Percentiles rank a stretch among this genome's conserved stretches.
These are phyloP conservation scores for Pythium apleroticum DNA, from an alignment of 352 stramenopile genomes.

Conservation along the genomic window DNA sequence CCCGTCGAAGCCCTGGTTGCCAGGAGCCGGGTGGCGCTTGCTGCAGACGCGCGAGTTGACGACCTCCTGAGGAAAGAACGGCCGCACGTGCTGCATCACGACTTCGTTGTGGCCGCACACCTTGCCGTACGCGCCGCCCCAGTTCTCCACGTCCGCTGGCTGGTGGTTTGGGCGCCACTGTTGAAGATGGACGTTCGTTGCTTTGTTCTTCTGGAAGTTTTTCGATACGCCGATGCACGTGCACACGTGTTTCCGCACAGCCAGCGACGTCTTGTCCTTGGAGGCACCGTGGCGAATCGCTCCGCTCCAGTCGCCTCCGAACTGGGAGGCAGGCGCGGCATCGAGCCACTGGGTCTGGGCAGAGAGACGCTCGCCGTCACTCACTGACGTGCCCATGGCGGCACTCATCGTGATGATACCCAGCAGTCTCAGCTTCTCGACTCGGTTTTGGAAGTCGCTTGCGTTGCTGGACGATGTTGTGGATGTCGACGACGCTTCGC, in stretches of 20 bases:
- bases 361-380: constrained; percentile 52
- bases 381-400: constrained; percentile 48
- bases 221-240: constrained; percentile 10
- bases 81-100: constrained; percentile 79
- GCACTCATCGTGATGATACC: constrained; percentile 63
- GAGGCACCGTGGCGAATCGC: constrained; percentile 65
- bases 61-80: constrained; percentile 87
- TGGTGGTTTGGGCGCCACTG: constrained; percentile 77
- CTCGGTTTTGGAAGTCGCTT: constrained; percentile 38
- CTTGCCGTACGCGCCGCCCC: constrained; percentile 86
- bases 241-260: constrained; percentile 44
- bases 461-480: not conserved
- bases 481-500: not conserved
- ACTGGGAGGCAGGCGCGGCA: constrained; percentile 34
- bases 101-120: constrained; percentile 90
- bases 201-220: constrained; percentile 14
- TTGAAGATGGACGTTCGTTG: constrained; percentile 26
- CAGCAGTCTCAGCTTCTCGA: constrained; percentile 65
- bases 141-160: constrained; percentile 62
- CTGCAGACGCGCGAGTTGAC: constrained; percentile 89
- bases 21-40: constrained; percentile 68
- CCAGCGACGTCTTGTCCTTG: constrained; percentile 70
- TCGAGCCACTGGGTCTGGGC: constrained; percentile 88
- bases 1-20: constrained; percentile 88
- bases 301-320: constrained; percentile 72